These are phyloP conservation scores for Maudiozyma serrabonitensis DNA, from an alignment of 805 yeast genomes.

Conservation along the genomic window DNA sequence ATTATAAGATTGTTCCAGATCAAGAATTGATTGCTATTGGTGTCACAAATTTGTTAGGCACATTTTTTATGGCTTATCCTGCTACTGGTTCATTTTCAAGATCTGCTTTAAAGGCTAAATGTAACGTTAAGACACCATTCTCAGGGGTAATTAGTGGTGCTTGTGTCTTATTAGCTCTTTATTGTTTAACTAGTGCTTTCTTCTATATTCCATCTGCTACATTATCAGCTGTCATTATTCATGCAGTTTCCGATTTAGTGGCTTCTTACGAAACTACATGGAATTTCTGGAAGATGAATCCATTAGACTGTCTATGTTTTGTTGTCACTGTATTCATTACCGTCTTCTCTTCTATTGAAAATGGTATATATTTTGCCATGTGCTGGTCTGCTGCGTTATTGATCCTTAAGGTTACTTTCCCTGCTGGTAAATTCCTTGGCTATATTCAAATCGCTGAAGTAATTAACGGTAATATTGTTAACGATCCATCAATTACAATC, in stretches of 20 bases:
- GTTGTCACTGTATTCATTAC: conserved; percentile 63
- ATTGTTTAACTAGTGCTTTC: conserved; percentile 74
- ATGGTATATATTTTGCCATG: conserved; percentile 85
- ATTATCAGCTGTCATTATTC: conserved; percentile 79
- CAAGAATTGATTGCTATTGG: conserved; percentile 94
- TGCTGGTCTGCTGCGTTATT: conserved; percentile 72
- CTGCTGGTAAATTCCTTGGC: conserved; percentile 78
- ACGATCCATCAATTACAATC: conserved; percentile 9
- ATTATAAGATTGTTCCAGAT: conserved; percentile 83
- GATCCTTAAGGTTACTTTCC: conserved; percentile 66
- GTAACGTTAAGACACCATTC: conserved; percentile 90
- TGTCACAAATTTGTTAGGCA: conserved; percentile 79
- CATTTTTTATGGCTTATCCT: conserved; percentile 88
- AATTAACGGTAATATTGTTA: conserved; percentile 41
- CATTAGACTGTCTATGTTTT: conserved; percentile 67
- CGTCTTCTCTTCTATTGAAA: conserved; percentile 70
- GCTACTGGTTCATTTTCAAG: conserved; percentile 94
- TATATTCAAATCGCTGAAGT: conserved; percentile 63
- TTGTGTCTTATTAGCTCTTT: conserved; percentile 79
- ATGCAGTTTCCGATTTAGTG: conserved; percentile 81
- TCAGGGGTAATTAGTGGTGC: conserved; percentile 88
- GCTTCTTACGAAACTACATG: conserved; percentile 59
- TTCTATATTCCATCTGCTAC: conserved; percentile 87
- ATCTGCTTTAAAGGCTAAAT: conserved; percentile 87
- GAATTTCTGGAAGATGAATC: conserved; percentile 62